phyloP scores from a whole-genome alignment of 2,329 filamentous ascomycete species.

The Colletotrichum navitas region DNA sequence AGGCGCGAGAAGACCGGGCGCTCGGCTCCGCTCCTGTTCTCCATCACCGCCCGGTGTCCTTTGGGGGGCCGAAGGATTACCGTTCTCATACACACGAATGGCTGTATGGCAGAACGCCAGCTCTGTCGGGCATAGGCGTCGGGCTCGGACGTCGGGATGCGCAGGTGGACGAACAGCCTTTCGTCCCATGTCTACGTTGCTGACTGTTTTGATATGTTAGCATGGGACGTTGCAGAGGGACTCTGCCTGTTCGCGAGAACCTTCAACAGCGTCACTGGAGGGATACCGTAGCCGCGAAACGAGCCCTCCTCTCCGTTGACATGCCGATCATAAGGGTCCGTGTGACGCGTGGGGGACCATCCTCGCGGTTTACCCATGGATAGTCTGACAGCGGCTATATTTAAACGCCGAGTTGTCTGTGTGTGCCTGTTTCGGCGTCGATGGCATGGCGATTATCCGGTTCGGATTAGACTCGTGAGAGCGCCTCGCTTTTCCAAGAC shows the following conservation, averaged over 20 bases:
- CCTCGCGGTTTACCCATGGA: background rate
- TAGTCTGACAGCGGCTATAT: background rate
- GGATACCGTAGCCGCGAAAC: too few species aligned
- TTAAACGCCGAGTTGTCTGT: background rate
- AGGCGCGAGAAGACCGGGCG: background rate
- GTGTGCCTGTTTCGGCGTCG: background rate
- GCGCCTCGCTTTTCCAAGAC: background rate
- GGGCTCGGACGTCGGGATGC: background rate
- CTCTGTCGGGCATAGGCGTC: background rate
- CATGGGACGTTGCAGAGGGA: background rate
- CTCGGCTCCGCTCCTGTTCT: background rate
- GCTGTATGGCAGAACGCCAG: too few species aligned
- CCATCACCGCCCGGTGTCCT: background rate
- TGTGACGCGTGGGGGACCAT: background rate
- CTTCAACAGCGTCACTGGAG: background rate
- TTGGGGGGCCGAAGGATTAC: too few species aligned
- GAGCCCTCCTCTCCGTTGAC: background rate
- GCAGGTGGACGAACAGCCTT: constrained; percentile 1
- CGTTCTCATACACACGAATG: background rate
- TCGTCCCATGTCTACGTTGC: background rate
- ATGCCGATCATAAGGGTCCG: background rate
- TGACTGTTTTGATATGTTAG: background rate
- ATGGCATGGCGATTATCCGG: background rate
- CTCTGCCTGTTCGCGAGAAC: background rate
- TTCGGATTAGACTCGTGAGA: background rate